phyloP scores from a whole-genome alignment of 495 filamentous ascomycete genomes.

The Astrocystis sublimbata region DNA sequence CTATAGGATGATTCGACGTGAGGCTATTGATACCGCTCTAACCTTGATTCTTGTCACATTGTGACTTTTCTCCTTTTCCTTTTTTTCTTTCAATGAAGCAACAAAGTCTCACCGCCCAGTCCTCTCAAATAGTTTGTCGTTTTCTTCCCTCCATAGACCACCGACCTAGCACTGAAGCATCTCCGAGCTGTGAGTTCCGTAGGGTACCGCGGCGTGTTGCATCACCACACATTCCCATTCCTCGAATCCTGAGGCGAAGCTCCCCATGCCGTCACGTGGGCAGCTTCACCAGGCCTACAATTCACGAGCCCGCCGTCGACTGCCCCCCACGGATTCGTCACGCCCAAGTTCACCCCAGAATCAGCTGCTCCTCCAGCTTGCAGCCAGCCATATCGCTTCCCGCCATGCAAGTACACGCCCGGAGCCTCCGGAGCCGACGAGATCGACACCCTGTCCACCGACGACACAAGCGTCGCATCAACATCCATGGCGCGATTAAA shows the following conservation, averaged over 20 bases:
- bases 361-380: background rate
- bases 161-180: background rate
- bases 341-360: background rate
- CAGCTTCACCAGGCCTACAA: constrained; percentile 9
- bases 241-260: constrained; percentile 21
- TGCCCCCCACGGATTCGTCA: background rate
- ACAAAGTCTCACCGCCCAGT: background rate
- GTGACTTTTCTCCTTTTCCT: background rate
- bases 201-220: background rate
- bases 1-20: background rate
- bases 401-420: background rate
- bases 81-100: no score
- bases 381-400: background rate
- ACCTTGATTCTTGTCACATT: constrained; percentile 14
- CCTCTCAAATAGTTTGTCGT: background rate
- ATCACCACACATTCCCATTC: background rate
- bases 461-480: background rate
- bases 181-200: background rate
- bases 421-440: no score
- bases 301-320: background rate
- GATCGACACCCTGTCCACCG: constrained; percentile 7
- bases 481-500: constrained; percentile 56
- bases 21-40: constrained; percentile 23
- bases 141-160: background rate
- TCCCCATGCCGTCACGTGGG: constrained; percentile 21